A percentile compares a stretch with the other conserved stretches of the same genome.
phyloP scores from a whole-genome alignment of 139 green algal species.

The Chlorella vulgaris region DNA sequence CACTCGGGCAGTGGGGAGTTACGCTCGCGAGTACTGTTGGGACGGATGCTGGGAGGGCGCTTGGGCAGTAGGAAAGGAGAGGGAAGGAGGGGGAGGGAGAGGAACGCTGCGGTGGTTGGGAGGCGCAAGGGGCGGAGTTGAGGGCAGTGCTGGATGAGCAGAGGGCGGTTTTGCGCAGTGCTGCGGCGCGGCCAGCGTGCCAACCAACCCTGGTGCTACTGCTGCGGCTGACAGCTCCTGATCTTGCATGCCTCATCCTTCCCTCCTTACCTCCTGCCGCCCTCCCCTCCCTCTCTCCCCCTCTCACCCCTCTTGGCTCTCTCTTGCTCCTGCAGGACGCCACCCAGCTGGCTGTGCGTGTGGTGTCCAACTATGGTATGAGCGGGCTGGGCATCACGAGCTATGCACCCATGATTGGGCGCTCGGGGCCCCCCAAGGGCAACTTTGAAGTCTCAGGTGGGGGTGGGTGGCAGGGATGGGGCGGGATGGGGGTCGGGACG shows the following conservation, averaged over 20 bases:
- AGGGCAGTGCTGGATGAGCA: too few relatives aligned
- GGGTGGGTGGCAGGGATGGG: neutral
- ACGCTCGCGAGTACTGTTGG: too few relatives aligned
- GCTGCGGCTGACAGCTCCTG: too few relatives aligned
- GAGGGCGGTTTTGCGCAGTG: too few relatives aligned
- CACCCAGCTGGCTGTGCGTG: constrained; percentile 46
- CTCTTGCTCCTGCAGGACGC: constrained; percentile 38
- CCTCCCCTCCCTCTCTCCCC: neutral
- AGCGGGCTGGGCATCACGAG: constrained; percentile 52
- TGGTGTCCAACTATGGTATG: constrained; percentile 62
- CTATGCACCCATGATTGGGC: constrained; percentile 34
- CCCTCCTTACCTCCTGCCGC: neutral
- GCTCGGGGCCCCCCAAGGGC: constrained; percentile 36
- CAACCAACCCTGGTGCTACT: too few relatives aligned
- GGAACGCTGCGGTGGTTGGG: too few relatives aligned
- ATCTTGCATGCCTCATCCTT: neutral
- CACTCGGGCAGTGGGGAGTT: neutral
- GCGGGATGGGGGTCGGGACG: too few relatives aligned
- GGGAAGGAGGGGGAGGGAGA: too few relatives aligned
- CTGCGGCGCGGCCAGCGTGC: too few relatives aligned
- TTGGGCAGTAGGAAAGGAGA: too few relatives aligned
- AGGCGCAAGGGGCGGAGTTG: too few relatives aligned
- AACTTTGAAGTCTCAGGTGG: constrained; percentile 47
- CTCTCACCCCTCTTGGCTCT: neutral
- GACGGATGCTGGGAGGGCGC: too few relatives aligned